phyloP scores from a whole-genome alignment of 768 basidiomycete genomes.

The Suillus bovinus region DNA sequence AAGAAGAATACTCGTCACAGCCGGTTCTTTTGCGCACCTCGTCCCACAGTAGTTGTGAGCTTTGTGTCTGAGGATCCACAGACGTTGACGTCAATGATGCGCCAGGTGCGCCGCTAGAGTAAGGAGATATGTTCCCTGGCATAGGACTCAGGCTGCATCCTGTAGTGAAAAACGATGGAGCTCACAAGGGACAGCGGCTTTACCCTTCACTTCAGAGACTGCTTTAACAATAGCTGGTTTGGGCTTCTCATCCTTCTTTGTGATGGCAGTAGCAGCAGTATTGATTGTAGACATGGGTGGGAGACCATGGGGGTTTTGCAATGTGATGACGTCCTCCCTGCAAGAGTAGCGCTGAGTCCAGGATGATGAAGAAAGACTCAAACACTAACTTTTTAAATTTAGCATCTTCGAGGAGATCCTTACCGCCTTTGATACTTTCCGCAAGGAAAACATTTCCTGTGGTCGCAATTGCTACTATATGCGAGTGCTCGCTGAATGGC shows the following conservation, averaged over 20 bases:
- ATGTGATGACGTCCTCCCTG: conserved; percentile 88
- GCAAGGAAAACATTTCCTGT: conserved; percentile 94
- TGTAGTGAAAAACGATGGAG: conserved; percentile 3
- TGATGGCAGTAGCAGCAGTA: conserved; percentile 32
- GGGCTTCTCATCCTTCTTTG: conserved; percentile 33
- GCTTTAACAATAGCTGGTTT: conserved; percentile 33
- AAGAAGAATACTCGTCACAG: background rate
- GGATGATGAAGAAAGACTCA: background rate
- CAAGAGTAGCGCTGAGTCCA: conserved; percentile 2
- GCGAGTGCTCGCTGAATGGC: conserved; percentile 93
- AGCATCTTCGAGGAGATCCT: conserved; percentile 83
- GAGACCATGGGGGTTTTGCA: conserved; percentile 88
- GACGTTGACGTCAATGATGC: conserved; percentile 95
- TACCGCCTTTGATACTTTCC: conserved; percentile 85
- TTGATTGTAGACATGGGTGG: conserved; percentile 52
- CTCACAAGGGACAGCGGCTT: conserved; percentile 69
- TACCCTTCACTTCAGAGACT: conserved; percentile 46
- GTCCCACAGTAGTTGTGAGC: conserved; percentile 89
- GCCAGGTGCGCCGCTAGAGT: conserved; percentile 85
- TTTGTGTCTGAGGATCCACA: conserved; percentile 66
- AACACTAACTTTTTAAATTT: conserved; percentile 75
- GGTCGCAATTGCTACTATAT: conserved; percentile 86
- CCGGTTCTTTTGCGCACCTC: conserved; percentile 48
- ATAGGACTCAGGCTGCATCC: conserved; percentile 8
- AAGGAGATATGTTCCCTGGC: conserved; percentile 88